Evolutionary conservation across 768 basidiomycete genomes (phyloP).

Genomic region (Hericium erinaceus): DNA sequence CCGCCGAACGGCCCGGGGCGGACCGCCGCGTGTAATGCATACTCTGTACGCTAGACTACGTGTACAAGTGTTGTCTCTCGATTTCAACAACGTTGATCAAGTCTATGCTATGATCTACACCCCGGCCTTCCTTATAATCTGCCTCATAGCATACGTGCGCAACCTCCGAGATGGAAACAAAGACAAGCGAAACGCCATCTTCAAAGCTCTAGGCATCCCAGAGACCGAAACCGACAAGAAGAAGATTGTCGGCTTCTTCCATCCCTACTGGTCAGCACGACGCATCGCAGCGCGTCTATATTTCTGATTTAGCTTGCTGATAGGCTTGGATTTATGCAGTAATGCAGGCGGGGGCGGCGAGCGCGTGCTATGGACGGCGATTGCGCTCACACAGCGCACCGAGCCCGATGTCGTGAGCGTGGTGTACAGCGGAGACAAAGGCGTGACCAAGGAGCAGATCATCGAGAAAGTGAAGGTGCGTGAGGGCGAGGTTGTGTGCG

Average conservation of each 20-base stretch:
- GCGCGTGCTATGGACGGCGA: slow-evolving; percentile 88
- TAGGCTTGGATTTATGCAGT: slow-evolving; percentile 28
- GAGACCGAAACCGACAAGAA: slow-evolving; percentile 4
- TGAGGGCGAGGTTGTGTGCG: not conserved
- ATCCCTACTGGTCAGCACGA: slow-evolving; percentile 81
- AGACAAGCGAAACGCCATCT: not conserved
- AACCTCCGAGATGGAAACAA: not conserved
- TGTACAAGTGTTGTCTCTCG: too few relatives aligned
- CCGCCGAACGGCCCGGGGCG: too few relatives aligned
- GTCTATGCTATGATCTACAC: not conserved
- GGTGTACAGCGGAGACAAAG: slow-evolving; percentile 85
- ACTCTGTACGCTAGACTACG: too few relatives aligned
- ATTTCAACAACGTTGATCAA: too few relatives aligned
- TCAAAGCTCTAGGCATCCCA: slow-evolving; percentile 5
- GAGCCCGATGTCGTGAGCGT: slow-evolving; percentile 59
- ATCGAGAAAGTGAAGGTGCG: slow-evolving; percentile 71
- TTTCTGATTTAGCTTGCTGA: slow-evolving; percentile 17
- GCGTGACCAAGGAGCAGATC: slow-evolving; percentile 73
- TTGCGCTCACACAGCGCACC: slow-evolving; percentile 63
- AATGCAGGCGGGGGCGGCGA: slow-evolving; percentile 98
- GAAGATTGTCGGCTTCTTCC: slow-evolving; percentile 75
- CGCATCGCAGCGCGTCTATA: not conserved
- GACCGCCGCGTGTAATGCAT: too few relatives aligned
- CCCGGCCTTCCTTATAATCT: not conserved
- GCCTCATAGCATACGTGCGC: not conserved